Evolutionary conservation across 495 filamentous ascomycete genomes (phyloP), one percentile per base, ranked within the genome.

Genomic region (Evernia prunastri): DNA sequence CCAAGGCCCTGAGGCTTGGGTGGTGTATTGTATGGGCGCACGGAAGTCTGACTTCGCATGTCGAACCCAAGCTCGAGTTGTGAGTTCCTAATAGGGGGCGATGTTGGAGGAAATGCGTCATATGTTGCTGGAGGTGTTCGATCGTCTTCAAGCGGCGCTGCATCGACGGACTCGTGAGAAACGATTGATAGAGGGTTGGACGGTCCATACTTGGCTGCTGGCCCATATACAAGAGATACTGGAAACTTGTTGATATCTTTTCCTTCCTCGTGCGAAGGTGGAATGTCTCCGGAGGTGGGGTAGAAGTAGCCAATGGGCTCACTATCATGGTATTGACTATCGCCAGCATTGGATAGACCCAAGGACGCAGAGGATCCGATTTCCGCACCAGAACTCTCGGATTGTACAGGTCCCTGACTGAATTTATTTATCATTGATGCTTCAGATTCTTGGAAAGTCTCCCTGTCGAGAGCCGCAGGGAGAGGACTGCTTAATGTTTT

Each of bases 21-120:
- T 12, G 68, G 70, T 49, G 68, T 67, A 33, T 66, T 66, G 6
- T 27, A 33, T 54, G 51, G 27, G 27, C 5, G 6, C 51, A 20
- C n/a, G 27, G 29, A 33, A 33, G 1, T 29, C 33, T 20, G 29
- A 33, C 51, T 54, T 10, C 8, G 27, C 15, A 33, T 33, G 51
- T 54, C 27, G 29, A 54, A 54, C 29, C 7, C 17, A 54, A 31
- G 29, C 27, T 20, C 17, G 3, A 8, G 6, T 33, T 33, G 27
- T 31, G 29, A 20, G 25, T 54, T 33, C 6, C 51, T 6, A 11
- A 29, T 15, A 33, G 51, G 25, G 17, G 7, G 29, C 33, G 51
- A 54, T 20, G 51, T 20, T 31, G 15, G 15, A 33, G 51, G 51
- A 15, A 15, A 54, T 54, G 29, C 25, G 33, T 33, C 25, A 59